phyloP scores from a whole-genome alignment of 2,329 filamentous ascomycete genomes.

The Ophiocordyceps sinensis region DNA sequence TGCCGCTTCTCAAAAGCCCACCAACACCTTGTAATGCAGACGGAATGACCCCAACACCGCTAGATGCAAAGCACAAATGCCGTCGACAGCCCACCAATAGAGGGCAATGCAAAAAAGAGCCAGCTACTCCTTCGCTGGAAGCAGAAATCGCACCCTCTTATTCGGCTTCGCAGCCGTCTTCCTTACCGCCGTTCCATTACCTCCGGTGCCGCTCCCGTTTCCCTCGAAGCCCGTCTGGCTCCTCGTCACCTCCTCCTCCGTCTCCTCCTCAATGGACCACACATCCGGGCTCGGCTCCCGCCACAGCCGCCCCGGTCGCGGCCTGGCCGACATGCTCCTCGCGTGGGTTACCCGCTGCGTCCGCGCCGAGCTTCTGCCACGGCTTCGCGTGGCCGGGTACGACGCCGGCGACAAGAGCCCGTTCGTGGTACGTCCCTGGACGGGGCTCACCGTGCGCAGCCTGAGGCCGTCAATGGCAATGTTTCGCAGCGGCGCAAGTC shows the following conservation, averaged over 20 bases:
- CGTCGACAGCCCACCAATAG: too few species aligned
- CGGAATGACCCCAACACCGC: too few species aligned
- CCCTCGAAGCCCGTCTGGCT: slow-evolving; percentile 20
- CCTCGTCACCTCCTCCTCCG: slow-evolving; percentile 34
- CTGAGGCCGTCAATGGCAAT: slow-evolving; percentile 22
- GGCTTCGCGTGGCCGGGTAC: slow-evolving; percentile 13
- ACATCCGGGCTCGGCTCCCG: slow-evolving; percentile 44
- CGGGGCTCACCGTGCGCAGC: slow-evolving; percentile 16
- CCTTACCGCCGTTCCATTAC: slow-evolving; percentile 7
- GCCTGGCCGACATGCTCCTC: slow-evolving; percentile 15
- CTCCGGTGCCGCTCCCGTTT: slow-evolving; percentile 17
- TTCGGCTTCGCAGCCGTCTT: slow-evolving; percentile 31
- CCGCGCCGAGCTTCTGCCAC: slow-evolving; percentile 14
- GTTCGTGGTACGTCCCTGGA: slow-evolving; percentile 15
- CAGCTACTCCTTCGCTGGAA: slow-evolving; percentile 26
- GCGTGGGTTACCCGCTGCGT: slow-evolving; percentile 8
- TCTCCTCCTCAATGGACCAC: slow-evolving; percentile 45
- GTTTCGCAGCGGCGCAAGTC: slow-evolving; percentile 28
- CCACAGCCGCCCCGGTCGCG: slow-evolving; percentile 31
- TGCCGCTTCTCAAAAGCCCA: too few species aligned
- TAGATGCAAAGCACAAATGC: too few species aligned
- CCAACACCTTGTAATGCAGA: too few species aligned
- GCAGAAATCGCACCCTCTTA: slow-evolving; percentile 42
- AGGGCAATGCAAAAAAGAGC: too few species aligned
- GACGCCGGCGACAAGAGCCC: slow-evolving; percentile 7